Evolutionary conservation across 257 asterid species (phyloP).

Genomic region (Knoxia roxburghii): DNA sequence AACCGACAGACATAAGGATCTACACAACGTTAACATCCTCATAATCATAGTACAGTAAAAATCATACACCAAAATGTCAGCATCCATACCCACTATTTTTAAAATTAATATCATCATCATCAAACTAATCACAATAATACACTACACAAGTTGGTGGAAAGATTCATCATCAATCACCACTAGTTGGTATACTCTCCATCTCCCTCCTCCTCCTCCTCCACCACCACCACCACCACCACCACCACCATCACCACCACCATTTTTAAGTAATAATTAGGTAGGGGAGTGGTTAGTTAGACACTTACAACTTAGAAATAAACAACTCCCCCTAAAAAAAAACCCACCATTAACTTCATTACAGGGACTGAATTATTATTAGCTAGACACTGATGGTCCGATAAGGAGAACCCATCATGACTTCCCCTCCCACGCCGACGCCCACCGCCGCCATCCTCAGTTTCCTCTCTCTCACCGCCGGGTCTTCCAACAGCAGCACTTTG

Average conservation of each 20-base stretch:
- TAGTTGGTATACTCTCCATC: not conserved
- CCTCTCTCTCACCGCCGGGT: slow-evolving; percentile 66
- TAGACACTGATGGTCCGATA: slow-evolving; percentile 55
- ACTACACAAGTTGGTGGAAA: slow-evolving; percentile 25
- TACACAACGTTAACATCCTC: not conserved
- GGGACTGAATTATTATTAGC: too few relatives aligned
- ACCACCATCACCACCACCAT: too few relatives aligned
- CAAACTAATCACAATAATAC: not conserved
- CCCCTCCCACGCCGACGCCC: slow-evolving; percentile 13
- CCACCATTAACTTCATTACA: too few relatives aligned
- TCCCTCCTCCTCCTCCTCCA: too few relatives aligned
- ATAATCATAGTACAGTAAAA: too few relatives aligned
- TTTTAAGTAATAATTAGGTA: not conserved
- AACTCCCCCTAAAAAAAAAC: too few relatives aligned
- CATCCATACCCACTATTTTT: not conserved
- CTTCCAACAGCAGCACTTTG: slow-evolving; percentile 68
- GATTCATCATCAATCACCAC: slow-evolving; percentile 18
- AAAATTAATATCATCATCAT: not conserved
- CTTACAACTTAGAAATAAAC: not conserved
- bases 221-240: too few relatives aligned
- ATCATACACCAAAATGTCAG: slow-evolving; percentile 15
- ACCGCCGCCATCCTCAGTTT: slow-evolving; percentile 19
- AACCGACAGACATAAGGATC: slow-evolving; percentile 29
- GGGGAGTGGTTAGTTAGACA: not conserved
- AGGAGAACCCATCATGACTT: slow-evolving; percentile 32